A percentile compares a stretch with the other conserved stretches of the same genome.
phyloP scores from a whole-genome alignment of 1,139 yeast species.

The Yamadazyma buinensis region DNA sequence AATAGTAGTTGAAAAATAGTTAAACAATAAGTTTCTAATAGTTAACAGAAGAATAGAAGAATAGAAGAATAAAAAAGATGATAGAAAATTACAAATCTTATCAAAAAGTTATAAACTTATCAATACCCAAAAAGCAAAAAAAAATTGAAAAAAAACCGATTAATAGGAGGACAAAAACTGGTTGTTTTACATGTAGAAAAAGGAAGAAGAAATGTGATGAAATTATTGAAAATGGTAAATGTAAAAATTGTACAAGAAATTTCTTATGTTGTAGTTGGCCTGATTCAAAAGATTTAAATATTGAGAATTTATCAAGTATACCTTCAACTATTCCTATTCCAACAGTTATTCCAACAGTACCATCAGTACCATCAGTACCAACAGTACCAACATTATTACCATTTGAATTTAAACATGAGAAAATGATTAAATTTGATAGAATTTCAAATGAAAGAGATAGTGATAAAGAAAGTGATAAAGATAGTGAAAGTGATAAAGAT shows the following conservation, averaged over 20 bases:
- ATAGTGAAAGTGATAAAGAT: conserved; percentile 1
- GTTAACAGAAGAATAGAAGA: not conserved
- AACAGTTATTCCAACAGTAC: not conserved
- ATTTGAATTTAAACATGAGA: not conserved
- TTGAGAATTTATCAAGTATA: not conserved
- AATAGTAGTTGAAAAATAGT: no score
- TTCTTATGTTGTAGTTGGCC: conserved; percentile 49
- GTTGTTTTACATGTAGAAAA: conserved; percentile 43
- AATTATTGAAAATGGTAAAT: conserved; percentile 40
- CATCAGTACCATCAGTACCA: not conserved
- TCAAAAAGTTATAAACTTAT: conserved; percentile 40
- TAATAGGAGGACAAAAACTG: conserved; percentile 39
- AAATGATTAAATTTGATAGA: not conserved
- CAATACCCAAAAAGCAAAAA: conserved; percentile 17
- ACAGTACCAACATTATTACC: not conserved
- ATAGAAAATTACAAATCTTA: conserved; percentile 32
- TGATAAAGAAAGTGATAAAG: not conserved
- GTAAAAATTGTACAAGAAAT: conserved; percentile 47
- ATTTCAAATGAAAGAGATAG: not conserved
- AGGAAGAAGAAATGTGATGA: conserved; percentile 49
- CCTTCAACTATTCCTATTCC: not conserved
- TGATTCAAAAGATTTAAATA: not conserved
- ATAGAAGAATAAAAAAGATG: not conserved
- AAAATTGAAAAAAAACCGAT: conserved; percentile 16
- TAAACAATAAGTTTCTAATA: not conserved